Percentiles rank a stretch among this genome's conserved stretches.
Evolutionary conservation across 73 alveolate species (phyloP).

Genomic region (Halteria grandinella): DNA sequence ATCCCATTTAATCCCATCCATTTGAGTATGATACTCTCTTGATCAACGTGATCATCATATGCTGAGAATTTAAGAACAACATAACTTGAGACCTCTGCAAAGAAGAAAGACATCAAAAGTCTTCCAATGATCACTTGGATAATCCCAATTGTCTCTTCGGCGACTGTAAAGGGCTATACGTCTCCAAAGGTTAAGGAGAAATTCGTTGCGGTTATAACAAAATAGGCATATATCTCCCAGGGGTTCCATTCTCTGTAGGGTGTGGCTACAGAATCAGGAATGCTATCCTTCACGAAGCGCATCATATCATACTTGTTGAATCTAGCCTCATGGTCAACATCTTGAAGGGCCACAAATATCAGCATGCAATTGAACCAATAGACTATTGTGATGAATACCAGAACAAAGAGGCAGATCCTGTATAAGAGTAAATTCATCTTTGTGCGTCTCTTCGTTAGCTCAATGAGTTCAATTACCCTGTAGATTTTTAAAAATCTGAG

Average conservation of each 20-base stretch:
- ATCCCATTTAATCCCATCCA: constrained; percentile 58
- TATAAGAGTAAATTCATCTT: constrained; percentile 15
- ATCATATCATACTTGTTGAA: constrained; percentile 43
- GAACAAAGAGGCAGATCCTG: constrained; percentile 13
- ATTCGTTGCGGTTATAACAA: constrained; percentile 39
- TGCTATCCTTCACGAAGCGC: no score
- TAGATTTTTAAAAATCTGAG: constrained; percentile 52
- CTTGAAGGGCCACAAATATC: constrained; percentile 43
- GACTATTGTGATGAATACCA: constrained; percentile 9
- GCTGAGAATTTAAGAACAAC: constrained; percentile 40
- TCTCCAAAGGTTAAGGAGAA: constrained; percentile 64
- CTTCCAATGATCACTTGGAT: constrained; percentile 50
- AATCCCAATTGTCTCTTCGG: constrained; percentile 58
- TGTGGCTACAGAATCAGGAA: not conserved
- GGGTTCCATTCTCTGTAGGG: not conserved
- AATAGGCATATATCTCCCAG: constrained; percentile 48
- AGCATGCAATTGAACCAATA: constrained; percentile 63
- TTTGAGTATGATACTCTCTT: not conserved
- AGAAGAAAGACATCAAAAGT: constrained; percentile 56
- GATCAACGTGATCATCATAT: constrained; percentile 51
- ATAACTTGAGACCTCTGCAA: constrained; percentile 66
- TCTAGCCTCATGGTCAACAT: constrained; percentile 24
- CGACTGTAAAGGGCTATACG: constrained; percentile 52
- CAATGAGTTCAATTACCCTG: constrained; percentile 38
- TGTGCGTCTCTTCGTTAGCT: constrained; percentile 26